Evolutionary conservation across 495 filamentous ascomycete genomes (phyloP).

Genomic region (Monascus purpureus): DNA sequence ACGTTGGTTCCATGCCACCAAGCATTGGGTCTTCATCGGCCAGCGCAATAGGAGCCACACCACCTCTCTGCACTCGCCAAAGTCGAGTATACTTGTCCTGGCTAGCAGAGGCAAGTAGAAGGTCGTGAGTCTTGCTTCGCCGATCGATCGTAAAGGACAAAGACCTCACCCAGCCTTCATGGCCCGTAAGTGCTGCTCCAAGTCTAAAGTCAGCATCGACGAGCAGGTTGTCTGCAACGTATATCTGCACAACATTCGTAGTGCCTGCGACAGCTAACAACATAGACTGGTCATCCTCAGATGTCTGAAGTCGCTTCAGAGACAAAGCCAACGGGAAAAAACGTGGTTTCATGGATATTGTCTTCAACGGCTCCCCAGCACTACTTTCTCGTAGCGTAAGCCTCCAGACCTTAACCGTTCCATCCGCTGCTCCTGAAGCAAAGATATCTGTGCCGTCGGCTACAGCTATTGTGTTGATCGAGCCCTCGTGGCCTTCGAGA

Average conservation of each 20-base stretch:
- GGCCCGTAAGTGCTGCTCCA: slow-evolving; percentile 68
- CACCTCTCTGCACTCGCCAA: slow-evolving; percentile 70
- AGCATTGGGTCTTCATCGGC: slow-evolving; percentile 41
- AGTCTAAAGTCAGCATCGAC: slow-evolving; percentile 42
- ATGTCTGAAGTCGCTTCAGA: slow-evolving; percentile 38
- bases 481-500: slow-evolving; percentile 49
- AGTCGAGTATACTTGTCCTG: slow-evolving; percentile 96
- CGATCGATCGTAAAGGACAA: slow-evolving; percentile 61
- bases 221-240: slow-evolving; percentile 34
- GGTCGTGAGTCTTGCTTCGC: slow-evolving; percentile 39
- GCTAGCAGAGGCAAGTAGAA: slow-evolving; percentile 83
- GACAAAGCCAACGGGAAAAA: slow-evolving; percentile 73
- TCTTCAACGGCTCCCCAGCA: slow-evolving; percentile 43
- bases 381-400: slow-evolving; percentile 27
- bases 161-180: slow-evolving; percentile 90
- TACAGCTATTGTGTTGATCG: slow-evolving; percentile 67
- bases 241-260: slow-evolving; percentile 61
- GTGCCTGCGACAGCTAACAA: slow-evolving; percentile 79
- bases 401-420: slow-evolving; percentile 65
- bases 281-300: slow-evolving; percentile 31
- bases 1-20: slow-evolving; percentile 41
- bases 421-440: slow-evolving; percentile 66
- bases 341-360: slow-evolving; percentile 55
- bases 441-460: slow-evolving; percentile 41
- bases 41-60: slow-evolving; percentile 17